Conservation (phyloP, 2,329 filamentous ascomycete species). For the Hypoxylon sp. region DNA sequence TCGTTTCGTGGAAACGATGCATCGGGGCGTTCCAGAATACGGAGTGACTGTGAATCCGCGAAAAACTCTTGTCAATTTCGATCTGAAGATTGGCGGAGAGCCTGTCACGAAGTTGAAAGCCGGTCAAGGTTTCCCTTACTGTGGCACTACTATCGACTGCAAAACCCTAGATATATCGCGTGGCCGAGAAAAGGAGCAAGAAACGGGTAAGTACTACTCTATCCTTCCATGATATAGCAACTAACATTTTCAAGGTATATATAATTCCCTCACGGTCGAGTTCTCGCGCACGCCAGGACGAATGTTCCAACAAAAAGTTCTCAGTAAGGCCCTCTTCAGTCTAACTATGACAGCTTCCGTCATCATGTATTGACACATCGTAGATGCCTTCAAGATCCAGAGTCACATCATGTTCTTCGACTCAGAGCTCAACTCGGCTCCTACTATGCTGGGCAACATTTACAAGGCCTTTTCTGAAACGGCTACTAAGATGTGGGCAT, state of each 20-base stretch:
- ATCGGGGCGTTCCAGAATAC: conserved; percentile 81
- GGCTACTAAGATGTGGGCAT: conserved; percentile 80
- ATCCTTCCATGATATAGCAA: background rate
- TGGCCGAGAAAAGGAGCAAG: conserved; percentile 67
- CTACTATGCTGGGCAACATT: conserved; percentile 80
- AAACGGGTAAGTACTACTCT: conserved; percentile 62
- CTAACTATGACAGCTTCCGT: background rate
- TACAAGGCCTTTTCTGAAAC: conserved; percentile 82
- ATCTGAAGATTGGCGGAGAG: conserved; percentile 68
- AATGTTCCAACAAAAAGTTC: conserved; percentile 83
- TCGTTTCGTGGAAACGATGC: conserved; percentile 84
- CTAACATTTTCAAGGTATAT: conserved; percentile 62
- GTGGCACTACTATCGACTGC: conserved; percentile 83
- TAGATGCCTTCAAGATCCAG: conserved; percentile 83
- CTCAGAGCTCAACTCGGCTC: conserved; percentile 79
- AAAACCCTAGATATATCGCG: conserved; percentile 81
- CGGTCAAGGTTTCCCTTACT: conserved; percentile 82
- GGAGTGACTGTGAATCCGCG: conserved; percentile 81
- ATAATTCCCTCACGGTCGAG: conserved; percentile 85
- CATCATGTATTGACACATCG: conserved; percentile 17
- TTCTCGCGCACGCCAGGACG: conserved; percentile 79
- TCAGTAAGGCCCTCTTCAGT: conserved; percentile 65
- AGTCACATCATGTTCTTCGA: conserved; percentile 88
- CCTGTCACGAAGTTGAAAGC: conserved; percentile 64
- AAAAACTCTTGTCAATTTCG: conserved; percentile 91